Evolutionary conservation across 2,329 filamentous ascomycete species (phyloP), one percentile per base, ranked within the genome.

Genomic region (Fusarium luffae): DNA sequence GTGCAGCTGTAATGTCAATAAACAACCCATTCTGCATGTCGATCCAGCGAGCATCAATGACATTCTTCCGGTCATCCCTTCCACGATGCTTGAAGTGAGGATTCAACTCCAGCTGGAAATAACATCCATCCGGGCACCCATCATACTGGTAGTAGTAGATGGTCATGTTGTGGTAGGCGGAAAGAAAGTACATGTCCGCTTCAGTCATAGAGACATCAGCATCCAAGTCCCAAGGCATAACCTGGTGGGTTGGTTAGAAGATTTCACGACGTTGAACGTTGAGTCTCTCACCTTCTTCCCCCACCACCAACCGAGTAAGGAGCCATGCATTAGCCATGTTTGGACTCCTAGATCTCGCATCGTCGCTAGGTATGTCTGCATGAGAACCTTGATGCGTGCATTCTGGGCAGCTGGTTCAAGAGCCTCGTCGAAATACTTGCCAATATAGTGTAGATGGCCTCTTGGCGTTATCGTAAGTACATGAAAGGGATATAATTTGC

Each of bases 271-370:
- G 3, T 44, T 8, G 18, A 54, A 28, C 18, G 21, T 32, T 50
- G 48, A 34, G 16, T 46, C 42, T 66, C 72, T 75, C 76, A 80
- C 81, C 77, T 81, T 82, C 49, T 83, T 83, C 72, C 93, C 93
- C 92, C 92, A 95, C 92, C 92, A 95, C 93, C 93, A 96, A 9
- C 92, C 93, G 32, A 96, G 82, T 30, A 95, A 82, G n/a, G 91
- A 92, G n/a, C 92, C 91, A 76, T 95, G 92, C 74, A 93, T 92
- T 63, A 95, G 87, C 93, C 93, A 95, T 8, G 92, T 94, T 77
- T 94, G 90, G 61, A 94, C 79, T 4, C 88, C 86, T 30, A 92
- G 83, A 40, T 88, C 85, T 50, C 84, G 82, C 74, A 92, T 91
- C 30, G 90, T 92, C 43, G 86, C 82, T 49, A 95, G 83, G 77